A percentile compares a stretch with the other conserved stretches of the same genome.
phyloP scores from a whole-genome alignment of 805 yeast species.

The Kuraishia borneana region DNA sequence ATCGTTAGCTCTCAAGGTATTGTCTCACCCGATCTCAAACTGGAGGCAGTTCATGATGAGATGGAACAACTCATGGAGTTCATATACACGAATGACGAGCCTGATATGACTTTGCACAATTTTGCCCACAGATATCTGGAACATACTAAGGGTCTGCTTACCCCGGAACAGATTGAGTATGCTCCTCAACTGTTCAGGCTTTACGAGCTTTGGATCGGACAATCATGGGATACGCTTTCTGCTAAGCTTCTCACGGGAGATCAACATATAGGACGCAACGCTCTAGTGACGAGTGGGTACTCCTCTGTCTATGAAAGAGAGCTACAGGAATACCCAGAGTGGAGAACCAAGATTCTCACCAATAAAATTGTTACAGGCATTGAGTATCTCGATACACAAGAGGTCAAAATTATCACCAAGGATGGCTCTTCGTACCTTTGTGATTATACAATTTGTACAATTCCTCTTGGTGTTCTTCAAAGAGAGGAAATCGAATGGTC shows the following conservation, averaged over 20 bases:
- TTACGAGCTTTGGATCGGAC: conserved; percentile 70
- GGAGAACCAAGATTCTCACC: conserved; percentile 8
- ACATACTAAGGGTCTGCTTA: conserved; percentile 31
- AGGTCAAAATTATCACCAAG: conserved; percentile 8
- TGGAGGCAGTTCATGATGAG: conserved; percentile 20
- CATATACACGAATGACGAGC: conserved; percentile 19
- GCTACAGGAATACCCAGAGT: conserved; percentile 12
- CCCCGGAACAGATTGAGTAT: conserved; percentile 35
- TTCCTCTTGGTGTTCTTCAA: conserved; percentile 36
- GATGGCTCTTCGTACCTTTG: conserved; percentile 10
- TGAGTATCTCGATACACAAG: conserved; percentile 11
- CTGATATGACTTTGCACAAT: conserved; percentile 44
- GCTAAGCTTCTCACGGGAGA: conserved; percentile 40
- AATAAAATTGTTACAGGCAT: conserved; percentile 12
- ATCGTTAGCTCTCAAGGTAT: conserved; percentile 27
- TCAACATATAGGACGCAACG: conserved; percentile 50
- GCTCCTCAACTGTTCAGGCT: conserved; percentile 42
- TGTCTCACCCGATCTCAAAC: conserved; percentile 23
- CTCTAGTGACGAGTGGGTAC: conserved; percentile 16
- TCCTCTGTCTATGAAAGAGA: conserved; percentile 15
- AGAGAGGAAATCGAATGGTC: conserved; percentile 19
- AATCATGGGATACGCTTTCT: conserved; percentile 53
- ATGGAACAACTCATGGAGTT: conserved; percentile 12
- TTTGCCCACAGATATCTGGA: conserved; percentile 35
- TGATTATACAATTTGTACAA: conserved; percentile 34